A percentile compares a stretch with the other conserved stretches of the same genome.
phyloP scores from a whole-genome alignment of 805 yeast genomes.

The Sugiyamaella boreocaroliniensis region DNA sequence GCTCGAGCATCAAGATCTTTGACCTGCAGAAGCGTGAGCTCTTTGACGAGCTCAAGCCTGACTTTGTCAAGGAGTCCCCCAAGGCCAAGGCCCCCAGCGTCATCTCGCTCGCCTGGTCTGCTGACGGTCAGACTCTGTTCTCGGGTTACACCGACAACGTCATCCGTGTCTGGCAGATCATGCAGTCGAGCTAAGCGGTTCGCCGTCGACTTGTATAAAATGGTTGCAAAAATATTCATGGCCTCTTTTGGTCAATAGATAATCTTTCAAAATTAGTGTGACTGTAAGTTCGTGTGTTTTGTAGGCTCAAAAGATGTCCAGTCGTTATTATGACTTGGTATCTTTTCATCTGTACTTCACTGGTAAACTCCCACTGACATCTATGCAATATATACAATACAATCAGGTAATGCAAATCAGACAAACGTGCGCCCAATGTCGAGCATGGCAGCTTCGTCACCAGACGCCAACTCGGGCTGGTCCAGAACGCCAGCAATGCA shows the following conservation, averaged over 20 bases:
- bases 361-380: neutral
- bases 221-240: neutral
- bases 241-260: constrained; percentile 1
- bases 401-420: too few relatives aligned
- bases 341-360: too few relatives aligned
- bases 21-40: constrained; percentile 90
- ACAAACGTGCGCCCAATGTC: constrained; percentile 11
- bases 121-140: constrained; percentile 98
- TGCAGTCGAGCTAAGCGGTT: constrained; percentile 43
- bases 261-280: neutral
- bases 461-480: constrained; percentile 50
- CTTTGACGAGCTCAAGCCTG: constrained; percentile 97
- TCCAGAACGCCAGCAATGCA: constrained; percentile 76
- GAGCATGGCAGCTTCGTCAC: constrained; percentile 62
- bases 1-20: constrained; percentile 96
- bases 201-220: neutral
- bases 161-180: constrained; percentile 99
- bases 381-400: neutral
- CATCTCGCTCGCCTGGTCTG: constrained; percentile 98
- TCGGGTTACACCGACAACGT: constrained; percentile 99
- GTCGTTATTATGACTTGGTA: too few relatives aligned
- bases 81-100: constrained; percentile 97
- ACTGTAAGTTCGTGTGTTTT: too few relatives aligned
- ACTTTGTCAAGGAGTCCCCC: constrained; percentile 73
- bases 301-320: too few relatives aligned